Evolutionary conservation across 78 protist genomes (phyloP), one percentile per base, ranked within the genome.

Genomic region (Protostelium mycophagum): DNA sequence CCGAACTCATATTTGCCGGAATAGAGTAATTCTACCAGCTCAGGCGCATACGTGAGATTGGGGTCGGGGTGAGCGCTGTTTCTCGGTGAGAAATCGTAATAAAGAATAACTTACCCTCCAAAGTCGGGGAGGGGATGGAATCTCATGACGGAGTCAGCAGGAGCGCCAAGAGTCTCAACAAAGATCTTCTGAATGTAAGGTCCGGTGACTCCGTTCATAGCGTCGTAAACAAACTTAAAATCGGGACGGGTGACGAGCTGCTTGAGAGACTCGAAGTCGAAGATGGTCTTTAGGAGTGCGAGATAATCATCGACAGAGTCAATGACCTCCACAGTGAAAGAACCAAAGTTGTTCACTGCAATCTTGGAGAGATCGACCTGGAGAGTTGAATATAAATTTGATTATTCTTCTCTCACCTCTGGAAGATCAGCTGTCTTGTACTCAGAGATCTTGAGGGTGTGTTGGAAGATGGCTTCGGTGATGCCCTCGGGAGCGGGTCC

Each of bases 51-150:
- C 28, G 98, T 95, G 35, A 98, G 93, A 92, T 98, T 99, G 37
- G 99, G 99, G 90, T 99, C 99, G 1, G 99, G 98, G 93, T 99
- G 99, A 38, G 97, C 97, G 73, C 88, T 92, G 37, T 1, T 23
- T 34, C 1, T 1, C 25, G 90, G 1, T 1, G 86, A 0, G 86
- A 1, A 10, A 16, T 28, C 39, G 0, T 16, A 1, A 25, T 9
- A 0, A 0, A 34, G 38, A 23, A 35, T 1, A 0, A n/a, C 83
- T 36, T 35, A 63, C 34, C 97, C 98, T 38, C 99, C 99, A 88
- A 99, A 99, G 91, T 99, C 99, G 0, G 94, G 95, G 63, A 84
- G 83, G 23, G 99, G 98, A 0, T 25, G 85, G 84, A 90, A 87
- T 86, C 95, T 93, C 90, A 91, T 31, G 31, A 97, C 63, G 31